Evolutionary conservation across 2,329 filamentous ascomycete genomes (phyloP), one percentile per base, ranked within the genome.

Genomic region (Biscogniauxia marginata): DNA sequence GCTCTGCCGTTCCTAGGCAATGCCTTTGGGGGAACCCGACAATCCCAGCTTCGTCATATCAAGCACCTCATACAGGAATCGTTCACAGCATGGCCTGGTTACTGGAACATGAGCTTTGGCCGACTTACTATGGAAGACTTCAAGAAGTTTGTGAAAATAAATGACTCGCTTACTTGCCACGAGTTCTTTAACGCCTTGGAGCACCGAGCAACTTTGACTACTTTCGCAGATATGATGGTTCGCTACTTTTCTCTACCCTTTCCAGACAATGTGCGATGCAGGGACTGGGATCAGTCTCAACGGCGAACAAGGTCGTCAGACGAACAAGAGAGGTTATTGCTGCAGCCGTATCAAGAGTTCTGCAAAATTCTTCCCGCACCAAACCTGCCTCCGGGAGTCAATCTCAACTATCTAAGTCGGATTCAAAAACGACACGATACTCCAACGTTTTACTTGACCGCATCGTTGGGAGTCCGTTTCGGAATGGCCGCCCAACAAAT

Each of bases 111-210:
- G 6, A 49, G 49, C n/a, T 59, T 57, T n/a, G 64, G 64, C 16
- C 30, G 54, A 19, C 52, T 54, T 2, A 60, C 58, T 16, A 64
- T 51, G 25, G 24, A 46, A 18, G 55, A 58, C 6, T 57, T 67
- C 9, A 44, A 53, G 13, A 44, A 44, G 4, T 65, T 68, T 49
- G 49, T 66, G 46, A n/a, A 25, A 4, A 49, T 11, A 4, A 59
- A 55, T 18, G 52, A 64, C 6, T 51, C 60, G 1, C 24, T 57
- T 2, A 53, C 63, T n/a, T 66, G 59, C 4, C 67, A 65, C 22
- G 66, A 68, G 51, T 57, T 69, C 2, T 70, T 70, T 53, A 67
- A 65, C 18, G 49, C 64, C 20, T 51, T 70, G 20, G 69, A 70
- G 50, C 65, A 70, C 46, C 69, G 67, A 2, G 62, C 68, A 18